A percentile compares a stretch with the other conserved stretches of the same genome.
Conservation (phyloP, 306 rosid species). For the Quercus cerris region DNA sequence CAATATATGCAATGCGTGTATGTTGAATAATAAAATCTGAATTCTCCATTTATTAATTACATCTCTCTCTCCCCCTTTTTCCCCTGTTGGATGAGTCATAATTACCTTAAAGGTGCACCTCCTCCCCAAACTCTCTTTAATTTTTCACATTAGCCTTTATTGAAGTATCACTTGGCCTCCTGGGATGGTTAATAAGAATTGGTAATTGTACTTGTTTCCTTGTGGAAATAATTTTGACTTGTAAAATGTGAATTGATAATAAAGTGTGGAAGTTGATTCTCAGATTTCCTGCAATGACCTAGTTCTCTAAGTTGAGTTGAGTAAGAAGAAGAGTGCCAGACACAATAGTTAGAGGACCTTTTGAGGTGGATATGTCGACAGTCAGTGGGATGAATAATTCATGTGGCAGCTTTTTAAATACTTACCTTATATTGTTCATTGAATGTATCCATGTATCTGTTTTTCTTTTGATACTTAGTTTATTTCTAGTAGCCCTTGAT, state of each 20-base stretch:
- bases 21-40: background rate
- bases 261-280: background rate
- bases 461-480: conserved; percentile 4
- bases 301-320: no score
- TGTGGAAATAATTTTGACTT: background rate
- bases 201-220: background rate
- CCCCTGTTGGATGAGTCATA: no score
- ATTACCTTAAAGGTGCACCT: no score
- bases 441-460: background rate
- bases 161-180: no score
- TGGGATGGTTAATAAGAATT: background rate
- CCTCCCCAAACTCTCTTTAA: no score
- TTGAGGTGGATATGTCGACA: no score
- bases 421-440: background rate
- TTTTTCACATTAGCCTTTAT: no score
- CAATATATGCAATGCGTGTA: background rate
- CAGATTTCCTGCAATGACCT: background rate
- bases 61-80: no score
- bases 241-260: background rate
- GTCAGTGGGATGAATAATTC: background rate
- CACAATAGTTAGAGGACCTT: no score
- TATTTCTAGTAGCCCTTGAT: background rate
- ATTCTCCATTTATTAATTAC: background rate
- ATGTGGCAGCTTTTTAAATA: background rate
- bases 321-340: no score